These are phyloP conservation scores for Nothophoma quercina DNA, from an alignment of 2,329 filamentous ascomycete species.

Conservation along the genomic window DNA sequence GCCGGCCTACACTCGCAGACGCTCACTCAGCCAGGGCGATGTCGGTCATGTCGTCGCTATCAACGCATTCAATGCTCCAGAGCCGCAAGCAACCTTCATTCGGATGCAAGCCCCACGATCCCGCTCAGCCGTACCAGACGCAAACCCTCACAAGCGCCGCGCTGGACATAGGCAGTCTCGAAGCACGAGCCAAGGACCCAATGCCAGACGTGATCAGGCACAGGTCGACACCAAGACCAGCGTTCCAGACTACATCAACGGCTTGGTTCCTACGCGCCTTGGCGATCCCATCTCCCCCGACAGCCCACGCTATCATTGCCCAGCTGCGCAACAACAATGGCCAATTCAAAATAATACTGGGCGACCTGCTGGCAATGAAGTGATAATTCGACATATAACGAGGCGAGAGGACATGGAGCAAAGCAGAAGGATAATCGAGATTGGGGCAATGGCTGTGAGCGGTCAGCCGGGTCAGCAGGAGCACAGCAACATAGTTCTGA, in stretches of 20 bases:
- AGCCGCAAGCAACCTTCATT: slow-evolving; percentile 37
- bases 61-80: slow-evolving; percentile 6
- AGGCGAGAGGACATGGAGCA: slow-evolving; percentile 21
- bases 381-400: slow-evolving; percentile 33
- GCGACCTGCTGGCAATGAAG: not conserved
- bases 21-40: slow-evolving; percentile 40
- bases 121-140: slow-evolving; percentile 11
- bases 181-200: not conserved
- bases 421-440: slow-evolving; percentile 39
- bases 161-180: not conserved
- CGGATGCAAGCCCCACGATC: slow-evolving; percentile 28
- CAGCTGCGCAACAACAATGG: not conserved
- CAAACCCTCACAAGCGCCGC: slow-evolving; percentile 6
- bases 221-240: slow-evolving; percentile 4
- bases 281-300: slow-evolving; percentile 21
- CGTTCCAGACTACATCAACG: slow-evolving; percentile 9
- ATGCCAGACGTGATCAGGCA: not conserved
- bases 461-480: slow-evolving; percentile 7
- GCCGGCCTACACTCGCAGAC: slow-evolving; percentile 30
- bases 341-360: not conserved
- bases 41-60: slow-evolving; percentile 18
- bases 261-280: slow-evolving; percentile 22
- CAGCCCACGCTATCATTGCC: not conserved
- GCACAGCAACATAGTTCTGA: not conserved
- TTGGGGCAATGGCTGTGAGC: slow-evolving; percentile 39